Evolutionary conservation across 495 filamentous ascomycete species (phyloP).

Genomic region (Neurospora hispaniola): DNA sequence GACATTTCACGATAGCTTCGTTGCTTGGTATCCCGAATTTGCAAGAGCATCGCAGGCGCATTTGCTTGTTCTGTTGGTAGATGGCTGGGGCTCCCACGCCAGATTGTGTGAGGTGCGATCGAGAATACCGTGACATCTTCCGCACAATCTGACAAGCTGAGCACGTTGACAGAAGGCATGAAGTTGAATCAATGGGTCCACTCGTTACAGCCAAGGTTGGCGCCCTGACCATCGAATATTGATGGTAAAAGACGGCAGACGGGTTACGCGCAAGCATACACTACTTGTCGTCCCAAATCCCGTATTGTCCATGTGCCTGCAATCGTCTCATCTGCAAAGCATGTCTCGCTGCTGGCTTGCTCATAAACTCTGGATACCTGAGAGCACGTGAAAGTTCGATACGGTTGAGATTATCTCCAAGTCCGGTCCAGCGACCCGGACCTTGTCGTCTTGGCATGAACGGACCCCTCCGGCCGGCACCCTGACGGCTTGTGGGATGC

Average conservation of each 20-base stretch:
- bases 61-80: not conserved
- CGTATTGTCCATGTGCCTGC: not conserved
- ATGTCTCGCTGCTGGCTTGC: not conserved
- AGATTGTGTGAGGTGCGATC: not conserved
- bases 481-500: not conserved
- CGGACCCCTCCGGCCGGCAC: not conserved
- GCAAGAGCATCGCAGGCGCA: too few relatives aligned
- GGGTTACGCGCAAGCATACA: not conserved
- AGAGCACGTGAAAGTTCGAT: not conserved
- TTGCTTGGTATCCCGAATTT: too few relatives aligned
- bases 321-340: not conserved
- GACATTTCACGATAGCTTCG: too few relatives aligned
- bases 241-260: not conserved
- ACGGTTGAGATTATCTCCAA: not conserved
- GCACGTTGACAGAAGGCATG: not conserved
- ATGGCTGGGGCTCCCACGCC: not conserved
- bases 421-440: not conserved
- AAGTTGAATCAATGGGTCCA: not conserved
- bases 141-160: not conserved
- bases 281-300: not conserved
- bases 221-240: not conserved
- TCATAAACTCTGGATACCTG: not conserved
- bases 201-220: not conserved
- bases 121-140: not conserved
- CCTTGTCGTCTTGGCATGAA: not conserved